These are phyloP conservation scores for Luvunga scandens DNA, from an alignment of 345 rosid genomes.

Conservation along the genomic window DNA sequence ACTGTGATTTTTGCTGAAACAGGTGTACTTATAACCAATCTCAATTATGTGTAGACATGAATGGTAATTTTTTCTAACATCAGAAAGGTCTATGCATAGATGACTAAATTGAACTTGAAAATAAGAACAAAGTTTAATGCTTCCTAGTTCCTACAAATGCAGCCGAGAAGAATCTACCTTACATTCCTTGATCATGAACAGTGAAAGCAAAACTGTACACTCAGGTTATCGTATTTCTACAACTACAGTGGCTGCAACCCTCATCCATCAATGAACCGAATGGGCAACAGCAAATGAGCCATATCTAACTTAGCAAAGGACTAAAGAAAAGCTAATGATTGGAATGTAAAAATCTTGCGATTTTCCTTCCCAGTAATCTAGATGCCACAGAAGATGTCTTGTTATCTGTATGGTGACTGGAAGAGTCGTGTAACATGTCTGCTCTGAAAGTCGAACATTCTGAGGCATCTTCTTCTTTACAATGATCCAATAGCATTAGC, in stretches of 20 bases:
- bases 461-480: background rate
- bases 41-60: background rate
- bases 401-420: background rate
- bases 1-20: background rate
- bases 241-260: background rate
- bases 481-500: slow-evolving; percentile 18
- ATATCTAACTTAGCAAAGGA: background rate
- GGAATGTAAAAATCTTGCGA: slow-evolving; percentile 13
- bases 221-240: background rate
- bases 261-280: background rate
- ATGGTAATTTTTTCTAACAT: background rate
- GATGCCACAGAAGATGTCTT: slow-evolving; percentile 16
- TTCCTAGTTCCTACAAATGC: background rate
- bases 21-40: background rate
- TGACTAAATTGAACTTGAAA: background rate
- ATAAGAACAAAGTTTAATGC: background rate
- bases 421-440: background rate
- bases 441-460: background rate
- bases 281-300: background rate
- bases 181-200: background rate
- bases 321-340: background rate
- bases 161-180: background rate
- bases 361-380: slow-evolving; percentile 12
- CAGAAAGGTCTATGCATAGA: background rate
- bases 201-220: background rate